Conservation (phyloP, 2,329 filamentous ascomycete genomes). For the Talaromyces sp. region DNA sequence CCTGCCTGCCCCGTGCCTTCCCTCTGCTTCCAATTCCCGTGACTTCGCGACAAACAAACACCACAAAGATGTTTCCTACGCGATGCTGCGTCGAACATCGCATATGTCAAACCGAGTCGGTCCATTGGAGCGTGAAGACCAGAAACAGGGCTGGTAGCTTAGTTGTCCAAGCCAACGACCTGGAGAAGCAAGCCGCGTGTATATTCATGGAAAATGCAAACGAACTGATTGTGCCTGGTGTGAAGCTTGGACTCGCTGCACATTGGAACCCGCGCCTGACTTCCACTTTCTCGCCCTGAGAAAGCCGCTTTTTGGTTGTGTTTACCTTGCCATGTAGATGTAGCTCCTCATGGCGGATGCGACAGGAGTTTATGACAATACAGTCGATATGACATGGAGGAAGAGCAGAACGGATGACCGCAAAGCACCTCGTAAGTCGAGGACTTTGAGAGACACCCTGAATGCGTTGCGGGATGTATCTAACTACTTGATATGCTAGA, state of each 20-base stretch:
- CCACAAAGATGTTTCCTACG: not conserved
- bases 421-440: not conserved
- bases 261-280: not conserved
- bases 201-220: not conserved
- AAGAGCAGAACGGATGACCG: not conserved
- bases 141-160: not conserved
- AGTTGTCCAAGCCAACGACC: not conserved
- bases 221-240: not conserved
- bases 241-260: not conserved
- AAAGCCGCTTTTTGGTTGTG: not conserved
- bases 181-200: not conserved
- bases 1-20: not conserved
- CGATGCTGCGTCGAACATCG: not conserved
- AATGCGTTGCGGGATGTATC: not conserved
- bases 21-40: not conserved
- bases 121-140: not conserved
- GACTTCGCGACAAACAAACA: not conserved
- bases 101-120: not conserved
- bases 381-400: not conserved
- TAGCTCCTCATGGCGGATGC: not conserved
- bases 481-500: not conserved
- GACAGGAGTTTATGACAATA: not conserved
- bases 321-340: not conserved
- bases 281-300: not conserved
- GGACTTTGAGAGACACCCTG: not conserved